phyloP scores from a whole-genome alignment of 1,284 basidiomycete genomes.

The Malassezia sp. region DNA sequence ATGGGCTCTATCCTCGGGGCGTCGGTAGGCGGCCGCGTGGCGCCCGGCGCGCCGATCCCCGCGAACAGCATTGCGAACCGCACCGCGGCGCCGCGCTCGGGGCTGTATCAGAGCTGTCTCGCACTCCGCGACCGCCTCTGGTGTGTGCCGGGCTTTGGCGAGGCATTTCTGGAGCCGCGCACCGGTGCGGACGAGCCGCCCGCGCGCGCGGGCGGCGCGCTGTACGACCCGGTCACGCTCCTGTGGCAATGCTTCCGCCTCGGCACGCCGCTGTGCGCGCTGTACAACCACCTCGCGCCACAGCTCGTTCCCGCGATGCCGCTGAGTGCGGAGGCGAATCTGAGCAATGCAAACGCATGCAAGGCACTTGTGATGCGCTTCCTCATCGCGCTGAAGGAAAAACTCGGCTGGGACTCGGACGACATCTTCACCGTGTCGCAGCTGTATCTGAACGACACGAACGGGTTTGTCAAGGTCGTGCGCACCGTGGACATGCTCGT shows the following conservation, averaged over 20 bases:
- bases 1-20: no score
- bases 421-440: slow-evolving; percentile 58
- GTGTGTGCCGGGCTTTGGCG: slow-evolving; percentile 47
- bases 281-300: slow-evolving; percentile 78
- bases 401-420: slow-evolving; percentile 49
- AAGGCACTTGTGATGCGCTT: slow-evolving; percentile 53
- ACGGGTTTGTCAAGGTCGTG: slow-evolving; percentile 85
- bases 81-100: slow-evolving; percentile 22
- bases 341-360: slow-evolving; percentile 63
- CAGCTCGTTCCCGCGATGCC: slow-evolving; percentile 50
- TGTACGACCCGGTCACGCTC: slow-evolving; percentile 60
- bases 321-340: slow-evolving; percentile 50
- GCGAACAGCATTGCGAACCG: slow-evolving; percentile 39
- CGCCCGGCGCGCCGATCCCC: slow-evolving; percentile 31
- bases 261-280: slow-evolving; percentile 83
- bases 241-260: slow-evolving; percentile 87
- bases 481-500: slow-evolving; percentile 81
- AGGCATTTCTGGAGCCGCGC: slow-evolving; percentile 22
- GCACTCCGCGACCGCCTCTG: slow-evolving; percentile 45
- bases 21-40: neutral
- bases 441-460: slow-evolving; percentile 74
- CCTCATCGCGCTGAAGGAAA: slow-evolving; percentile 52
- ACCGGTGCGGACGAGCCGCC: slow-evolving; percentile 12
- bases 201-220: slow-evolving; percentile 6
- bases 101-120: slow-evolving; percentile 48